Evolutionary conservation across 2,329 filamentous ascomycete species (phyloP).

Genomic region (Botrytis pseudocinerea): DNA sequence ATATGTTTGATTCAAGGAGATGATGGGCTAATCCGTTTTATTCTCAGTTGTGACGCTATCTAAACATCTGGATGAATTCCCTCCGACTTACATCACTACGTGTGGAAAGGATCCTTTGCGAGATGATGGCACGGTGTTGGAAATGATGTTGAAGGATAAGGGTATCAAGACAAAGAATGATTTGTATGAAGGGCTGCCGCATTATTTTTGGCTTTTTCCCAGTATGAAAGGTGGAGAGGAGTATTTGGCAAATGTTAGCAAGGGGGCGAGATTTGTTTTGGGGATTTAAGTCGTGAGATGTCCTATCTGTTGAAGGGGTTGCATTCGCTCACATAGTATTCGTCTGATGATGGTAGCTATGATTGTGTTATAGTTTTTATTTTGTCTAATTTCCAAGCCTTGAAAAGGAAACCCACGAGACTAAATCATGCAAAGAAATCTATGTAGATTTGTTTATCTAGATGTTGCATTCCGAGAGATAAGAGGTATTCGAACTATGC

Average conservation of each 20-base stretch:
- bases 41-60: slow-evolving; percentile 10
- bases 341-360: background rate
- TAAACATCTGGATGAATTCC: background rate
- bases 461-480: background rate
- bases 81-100: slow-evolving; percentile 8
- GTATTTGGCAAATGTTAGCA: slow-evolving; percentile 3
- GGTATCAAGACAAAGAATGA: slow-evolving; percentile 37
- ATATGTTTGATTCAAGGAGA: no score
- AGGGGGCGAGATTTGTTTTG: slow-evolving; percentile 16
- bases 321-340: background rate
- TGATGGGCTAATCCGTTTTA: no score
- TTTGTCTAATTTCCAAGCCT: background rate
- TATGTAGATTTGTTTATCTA: background rate
- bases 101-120: slow-evolving; percentile 15
- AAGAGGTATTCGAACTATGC: slow-evolving; percentile 4
- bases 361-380: background rate
- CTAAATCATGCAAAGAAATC: background rate
- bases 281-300: background rate
- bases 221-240: background rate
- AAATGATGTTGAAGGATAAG: slow-evolving; percentile 35
- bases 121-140: slow-evolving; percentile 34
- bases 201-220: slow-evolving; percentile 36
- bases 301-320: background rate
- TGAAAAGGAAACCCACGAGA: background rate
- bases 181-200: slow-evolving; percentile 38